Evolutionary conservation across 2,329 filamentous ascomycete genomes (phyloP).

Genomic region (Hypoxylon sp.): DNA sequence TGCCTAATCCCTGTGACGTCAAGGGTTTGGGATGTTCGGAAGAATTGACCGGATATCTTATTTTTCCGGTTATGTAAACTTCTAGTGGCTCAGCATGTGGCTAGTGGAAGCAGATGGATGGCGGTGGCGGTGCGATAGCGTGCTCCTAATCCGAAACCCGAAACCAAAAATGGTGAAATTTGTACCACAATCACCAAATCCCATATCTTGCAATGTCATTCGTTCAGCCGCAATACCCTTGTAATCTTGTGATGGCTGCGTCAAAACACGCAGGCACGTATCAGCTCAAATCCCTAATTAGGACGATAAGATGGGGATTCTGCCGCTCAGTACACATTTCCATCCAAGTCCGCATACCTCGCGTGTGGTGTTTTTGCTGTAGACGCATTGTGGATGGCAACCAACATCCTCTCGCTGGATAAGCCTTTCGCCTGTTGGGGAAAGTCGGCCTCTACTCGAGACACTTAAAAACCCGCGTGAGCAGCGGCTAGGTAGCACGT

Average conservation of each 20-base stretch:
- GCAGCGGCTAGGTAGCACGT: conserved; percentile 40
- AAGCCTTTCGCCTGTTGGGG: conserved; percentile 21
- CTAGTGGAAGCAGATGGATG: conserved; percentile 12
- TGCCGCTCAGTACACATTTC: conserved; percentile 17
- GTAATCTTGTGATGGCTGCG: conserved; percentile 17
- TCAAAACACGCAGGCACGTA: conserved; percentile 5
- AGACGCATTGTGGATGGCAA: conserved; percentile 19
- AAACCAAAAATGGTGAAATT: conserved; percentile 36
- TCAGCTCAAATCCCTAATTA: conserved; percentile 6
- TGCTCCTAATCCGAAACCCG: neutral
- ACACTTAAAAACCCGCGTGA: conserved; percentile 38
- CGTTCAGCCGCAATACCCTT: conserved; percentile 34
- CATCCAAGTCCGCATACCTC: conserved; percentile 27
- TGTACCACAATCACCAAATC: conserved; percentile 42
- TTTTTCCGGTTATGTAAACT: conserved; percentile 7
- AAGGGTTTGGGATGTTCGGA: neutral
- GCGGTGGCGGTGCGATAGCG: conserved; percentile 16
- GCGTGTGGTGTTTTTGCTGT: conserved; percentile 18
- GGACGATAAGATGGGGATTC: conserved; percentile 21
- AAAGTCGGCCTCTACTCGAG: conserved; percentile 23
- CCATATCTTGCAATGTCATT: conserved; percentile 30
- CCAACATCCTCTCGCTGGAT: conserved; percentile 27
- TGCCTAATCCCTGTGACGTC: conserved; percentile 1
- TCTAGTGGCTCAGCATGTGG: conserved; percentile 12
- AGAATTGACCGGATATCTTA: neutral